A percentile compares a stretch with the other conserved stretches of the same genome.
Evolutionary conservation across 2,329 filamentous ascomycete genomes (phyloP).

Genomic region (Xylariomycetidae sp.): DNA sequence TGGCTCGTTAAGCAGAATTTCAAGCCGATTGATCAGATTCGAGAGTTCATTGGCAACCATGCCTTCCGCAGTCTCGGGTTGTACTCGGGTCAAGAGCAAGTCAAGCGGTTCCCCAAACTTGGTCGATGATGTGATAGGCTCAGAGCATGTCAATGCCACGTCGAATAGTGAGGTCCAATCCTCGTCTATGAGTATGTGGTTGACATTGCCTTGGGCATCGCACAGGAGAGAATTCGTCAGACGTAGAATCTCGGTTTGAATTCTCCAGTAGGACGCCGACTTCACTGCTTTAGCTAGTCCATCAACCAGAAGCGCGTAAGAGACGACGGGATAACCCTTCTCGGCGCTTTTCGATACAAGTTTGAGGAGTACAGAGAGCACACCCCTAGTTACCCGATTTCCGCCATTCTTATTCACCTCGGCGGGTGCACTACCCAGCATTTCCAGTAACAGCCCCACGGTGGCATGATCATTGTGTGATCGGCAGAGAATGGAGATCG

Average conservation of each 20-base stretch:
- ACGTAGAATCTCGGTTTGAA: slow-evolving; percentile 43
- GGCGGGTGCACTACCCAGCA: slow-evolving; percentile 46
- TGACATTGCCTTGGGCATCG: slow-evolving; percentile 47
- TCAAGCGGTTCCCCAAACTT: slow-evolving; percentile 16
- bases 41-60: slow-evolving; percentile 39
- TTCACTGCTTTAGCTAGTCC: slow-evolving; percentile 49
- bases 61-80: slow-evolving; percentile 32
- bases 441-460: slow-evolving; percentile 60
- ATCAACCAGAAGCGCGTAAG: slow-evolving; percentile 54
- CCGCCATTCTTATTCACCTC: slow-evolving; percentile 44
- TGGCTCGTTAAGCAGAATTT: slow-evolving; percentile 42
- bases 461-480: slow-evolving; percentile 71
- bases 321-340: slow-evolving; percentile 56
- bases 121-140: slow-evolving; percentile 20
- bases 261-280: slow-evolving; percentile 38
- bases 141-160: slow-evolving; percentile 53
- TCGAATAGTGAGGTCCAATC: slow-evolving; percentile 61
- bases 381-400: slow-evolving; percentile 55
- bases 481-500: slow-evolving; percentile 64
- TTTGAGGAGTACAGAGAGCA: slow-evolving; percentile 59
- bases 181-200: slow-evolving; percentile 56
- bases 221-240: slow-evolving; percentile 54
- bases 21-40: slow-evolving; percentile 43
- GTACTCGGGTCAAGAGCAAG: slow-evolving; percentile 21
- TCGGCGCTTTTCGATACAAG: slow-evolving; percentile 56